phyloP scores from a whole-genome alignment of 2,329 filamentous ascomycete genomes.

The Herpotrichia juniperi region DNA sequence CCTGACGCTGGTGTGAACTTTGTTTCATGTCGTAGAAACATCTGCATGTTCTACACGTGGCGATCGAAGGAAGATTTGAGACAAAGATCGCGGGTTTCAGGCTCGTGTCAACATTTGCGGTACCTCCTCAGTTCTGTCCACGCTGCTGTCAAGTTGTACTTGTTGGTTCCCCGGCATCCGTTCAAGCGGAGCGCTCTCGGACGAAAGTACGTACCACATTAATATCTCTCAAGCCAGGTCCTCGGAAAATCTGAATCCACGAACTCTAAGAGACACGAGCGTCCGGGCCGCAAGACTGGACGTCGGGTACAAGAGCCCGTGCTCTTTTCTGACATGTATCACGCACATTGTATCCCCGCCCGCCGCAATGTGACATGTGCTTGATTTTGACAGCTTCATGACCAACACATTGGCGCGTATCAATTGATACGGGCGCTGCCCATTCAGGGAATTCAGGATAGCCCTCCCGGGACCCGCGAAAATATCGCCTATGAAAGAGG shows the following conservation, averaged over 20 bases:
- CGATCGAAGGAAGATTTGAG: background rate
- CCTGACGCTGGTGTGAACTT: background rate
- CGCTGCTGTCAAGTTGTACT: too few species aligned
- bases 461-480: background rate
- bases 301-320: slow-evolving; percentile 5
- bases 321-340: slow-evolving; percentile 1
- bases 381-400: background rate
- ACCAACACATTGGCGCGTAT: too few species aligned
- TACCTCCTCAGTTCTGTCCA: background rate
- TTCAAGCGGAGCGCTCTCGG: too few species aligned
- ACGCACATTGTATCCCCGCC: background rate
- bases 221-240: background rate
- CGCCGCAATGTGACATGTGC: background rate
- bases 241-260: background rate
- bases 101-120: background rate
- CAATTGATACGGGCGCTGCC: background rate
- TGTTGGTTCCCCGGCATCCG: too few species aligned
- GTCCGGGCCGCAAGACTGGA: slow-evolving; percentile 2
- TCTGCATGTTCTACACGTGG: slow-evolving; percentile 5
- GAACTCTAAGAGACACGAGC: too few species aligned
- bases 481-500: background rate
- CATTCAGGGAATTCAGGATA: background rate
- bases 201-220: too few species aligned
- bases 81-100: slow-evolving; percentile 3
- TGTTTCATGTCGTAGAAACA: slow-evolving; percentile 2